phyloP scores from a whole-genome alignment of 331 rosid species.

The Quercus tomentella region DNA sequence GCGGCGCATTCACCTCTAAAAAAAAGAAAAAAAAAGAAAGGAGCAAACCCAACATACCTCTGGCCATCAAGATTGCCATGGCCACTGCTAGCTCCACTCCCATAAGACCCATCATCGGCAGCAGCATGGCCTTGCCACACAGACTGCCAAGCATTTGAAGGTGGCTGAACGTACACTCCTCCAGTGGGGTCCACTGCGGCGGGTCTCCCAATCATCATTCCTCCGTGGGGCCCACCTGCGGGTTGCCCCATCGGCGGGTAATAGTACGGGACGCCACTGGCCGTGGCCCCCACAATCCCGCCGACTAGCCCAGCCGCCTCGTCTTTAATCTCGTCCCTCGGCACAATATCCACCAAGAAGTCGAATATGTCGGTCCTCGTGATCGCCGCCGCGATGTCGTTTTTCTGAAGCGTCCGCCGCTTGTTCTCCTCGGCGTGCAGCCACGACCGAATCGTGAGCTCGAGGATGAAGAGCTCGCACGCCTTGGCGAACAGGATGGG shows the following conservation, averaged over 20 bases:
- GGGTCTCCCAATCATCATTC: slow-evolving; percentile 90
- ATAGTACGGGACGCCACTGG: slow-evolving; percentile 82
- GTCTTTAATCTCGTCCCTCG: slow-evolving; percentile 92
- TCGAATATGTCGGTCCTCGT: slow-evolving; percentile 89
- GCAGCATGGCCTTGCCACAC: slow-evolving; percentile 72
- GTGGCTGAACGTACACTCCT: slow-evolving; percentile 84
- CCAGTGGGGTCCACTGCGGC: slow-evolving; percentile 81
- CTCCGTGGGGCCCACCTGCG: slow-evolving; percentile 48
- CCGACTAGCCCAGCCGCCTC: slow-evolving; percentile 51
- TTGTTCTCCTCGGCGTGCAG: slow-evolving; percentile 99
- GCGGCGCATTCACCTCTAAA: neutral
- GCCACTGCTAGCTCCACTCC: slow-evolving; percentile 51
- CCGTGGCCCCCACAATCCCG: slow-evolving; percentile 56
- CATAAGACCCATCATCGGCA: slow-evolving; percentile 70
- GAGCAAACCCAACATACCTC: slow-evolving; percentile 39
- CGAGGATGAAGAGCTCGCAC: slow-evolving; percentile 98
- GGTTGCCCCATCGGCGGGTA: slow-evolving; percentile 97
- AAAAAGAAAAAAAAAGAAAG: neutral
- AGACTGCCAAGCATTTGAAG: slow-evolving; percentile 97
- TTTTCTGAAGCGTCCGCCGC: slow-evolving; percentile 89
- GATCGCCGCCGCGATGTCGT: slow-evolving; percentile 90
- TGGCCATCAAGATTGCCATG: slow-evolving; percentile 80
- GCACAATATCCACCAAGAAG: slow-evolving; percentile 87
- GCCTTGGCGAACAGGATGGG: slow-evolving; percentile 94
- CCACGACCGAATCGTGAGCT: slow-evolving; percentile 97